Evolutionary conservation across 2,329 filamentous ascomycete species (phyloP), one percentile per base, ranked within the genome.

Genomic region (Fusarium brevicatenulatum): DNA sequence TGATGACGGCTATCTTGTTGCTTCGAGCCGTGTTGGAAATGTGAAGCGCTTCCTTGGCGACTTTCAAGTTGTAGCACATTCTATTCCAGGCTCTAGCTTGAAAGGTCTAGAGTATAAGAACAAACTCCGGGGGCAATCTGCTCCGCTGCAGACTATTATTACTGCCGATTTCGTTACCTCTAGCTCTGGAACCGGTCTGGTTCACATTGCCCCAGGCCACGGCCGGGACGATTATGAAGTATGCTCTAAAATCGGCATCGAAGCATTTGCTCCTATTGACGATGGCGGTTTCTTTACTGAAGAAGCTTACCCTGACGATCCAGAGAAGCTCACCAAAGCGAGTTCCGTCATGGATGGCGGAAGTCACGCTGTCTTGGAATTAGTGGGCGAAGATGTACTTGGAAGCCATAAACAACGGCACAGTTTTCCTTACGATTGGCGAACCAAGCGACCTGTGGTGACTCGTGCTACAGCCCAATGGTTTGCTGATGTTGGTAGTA

Each of bases 351-450:
- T 95, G 37, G 88, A 88, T 23, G 89, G 90, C 13, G 95, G 95
- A 44, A 90, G 90, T 40, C 83, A 87, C 55, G 88, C 89, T 7
- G 91, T 98, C 2, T 81, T 98, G 39, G 85, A 91, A 3, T 85
- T 96, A 56, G 85, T 98, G 5, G 83, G 86, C 32, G 84, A 87
- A 0, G 85, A 90, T 68, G 88, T 98, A 7, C 83, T 98, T 44
- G 87, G 88, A 43, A 88, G 88, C 8, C 92, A 97, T 75, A 86
- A 86, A 63, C 92, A 95, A 79, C 87, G 87, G 58, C 96, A 99
- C 85, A 98, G 97, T 81, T 98, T 98, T 80, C 96, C 96, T 0
- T 97, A 98, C 76, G 96, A 99, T 82, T 99, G 96, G 96, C 89
- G 96, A 60, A 97, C 95, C 1, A 99, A 98, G 82, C 88, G 93